Conservation (phyloP, 2,329 filamentous ascomycete genomes). For the Cladosporium sphaerospermum region DNA sequence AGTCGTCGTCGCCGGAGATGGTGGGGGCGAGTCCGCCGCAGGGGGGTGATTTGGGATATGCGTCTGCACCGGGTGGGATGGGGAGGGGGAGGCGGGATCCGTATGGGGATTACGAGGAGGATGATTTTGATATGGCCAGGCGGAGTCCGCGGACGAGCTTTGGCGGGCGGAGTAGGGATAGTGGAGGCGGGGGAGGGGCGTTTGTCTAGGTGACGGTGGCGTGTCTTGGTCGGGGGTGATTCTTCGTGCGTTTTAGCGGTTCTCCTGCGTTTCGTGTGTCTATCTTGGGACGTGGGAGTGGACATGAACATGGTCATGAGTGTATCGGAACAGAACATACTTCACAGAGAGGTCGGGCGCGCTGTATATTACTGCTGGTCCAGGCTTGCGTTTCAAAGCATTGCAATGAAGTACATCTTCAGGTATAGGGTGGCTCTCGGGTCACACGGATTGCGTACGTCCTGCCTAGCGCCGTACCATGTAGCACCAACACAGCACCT, state of each 20-base stretch:
- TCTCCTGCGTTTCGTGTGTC: not conserved
- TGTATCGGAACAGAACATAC: too few species aligned
- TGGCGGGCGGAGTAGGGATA: conserved; percentile 4
- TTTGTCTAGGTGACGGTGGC: conserved; percentile 14
- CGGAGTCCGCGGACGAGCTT: conserved; percentile 14
- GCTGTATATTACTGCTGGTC: too few species aligned
- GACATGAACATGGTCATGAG: too few species aligned
- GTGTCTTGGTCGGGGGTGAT: not conserved
- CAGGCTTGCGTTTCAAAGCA: too few species aligned
- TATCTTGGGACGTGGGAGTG: not conserved
- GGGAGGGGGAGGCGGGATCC: conserved; percentile 13
- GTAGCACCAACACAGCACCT: too few species aligned
- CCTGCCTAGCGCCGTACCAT: too few species aligned
- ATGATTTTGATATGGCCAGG: conserved; percentile 21
- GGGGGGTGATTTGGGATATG: conserved; percentile 19
- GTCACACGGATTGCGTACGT: too few species aligned
- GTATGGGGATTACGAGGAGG: conserved; percentile 16
- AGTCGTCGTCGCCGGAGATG: conserved; percentile 23
- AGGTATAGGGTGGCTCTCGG: too few species aligned
- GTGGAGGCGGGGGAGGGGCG: conserved; percentile 12
- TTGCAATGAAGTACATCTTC: too few species aligned
- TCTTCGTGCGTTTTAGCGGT: not conserved
- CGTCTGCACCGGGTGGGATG: conserved; percentile 2
- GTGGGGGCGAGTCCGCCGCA: conserved; percentile 13
- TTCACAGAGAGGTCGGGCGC: too few species aligned